Evolutionary conservation across 495 filamentous ascomycete species (phyloP).

Genomic region (Aspergillus coremiiformis): DNA sequence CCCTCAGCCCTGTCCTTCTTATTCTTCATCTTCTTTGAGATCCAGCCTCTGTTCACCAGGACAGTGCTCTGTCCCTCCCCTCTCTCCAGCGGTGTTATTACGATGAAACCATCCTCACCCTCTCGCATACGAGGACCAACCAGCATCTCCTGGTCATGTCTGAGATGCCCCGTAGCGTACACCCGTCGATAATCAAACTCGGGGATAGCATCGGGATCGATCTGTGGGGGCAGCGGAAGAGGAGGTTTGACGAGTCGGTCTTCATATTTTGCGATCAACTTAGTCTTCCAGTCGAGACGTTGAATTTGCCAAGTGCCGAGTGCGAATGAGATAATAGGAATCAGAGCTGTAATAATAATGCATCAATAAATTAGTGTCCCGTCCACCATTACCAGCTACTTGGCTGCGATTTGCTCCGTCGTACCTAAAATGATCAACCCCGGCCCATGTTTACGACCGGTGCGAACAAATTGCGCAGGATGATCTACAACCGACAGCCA

Average conservation of each 20-base stretch:
- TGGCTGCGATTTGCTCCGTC: constrained; percentile 51
- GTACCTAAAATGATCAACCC: constrained; percentile 75
- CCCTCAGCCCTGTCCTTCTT: constrained; percentile 53
- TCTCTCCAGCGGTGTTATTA: constrained; percentile 84
- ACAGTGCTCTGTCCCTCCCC: constrained; percentile 56
- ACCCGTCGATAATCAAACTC: constrained; percentile 94
- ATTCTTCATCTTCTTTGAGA: constrained; percentile 58
- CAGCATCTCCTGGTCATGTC: constrained; percentile 93
- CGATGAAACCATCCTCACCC: constrained; percentile 81
- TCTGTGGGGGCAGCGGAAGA: constrained; percentile 71
- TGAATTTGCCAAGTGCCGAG: constrained; percentile 96
- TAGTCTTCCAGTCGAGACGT: constrained; percentile 86
- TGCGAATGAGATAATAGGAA: constrained; percentile 82
- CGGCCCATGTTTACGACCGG: constrained; percentile 65
- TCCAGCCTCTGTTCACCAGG: constrained; percentile 86
- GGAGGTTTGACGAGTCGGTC: constrained; percentile 82
- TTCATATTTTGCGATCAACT: constrained; percentile 80
- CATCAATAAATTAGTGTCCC: constrained; percentile 1
- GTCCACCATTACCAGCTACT: constrained; percentile 22
- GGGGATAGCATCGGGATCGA: constrained; percentile 70
- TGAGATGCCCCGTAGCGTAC: constrained; percentile 60
- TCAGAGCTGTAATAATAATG: constrained; percentile 51
- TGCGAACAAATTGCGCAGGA: constrained; percentile 66
- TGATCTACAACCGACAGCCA: constrained; percentile 83
- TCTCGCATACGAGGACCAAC: constrained; percentile 85